Base-by-base conservation (phyloP, 2,329 filamentous ascomycete species). In the Exserohilum turcica region DNA sequence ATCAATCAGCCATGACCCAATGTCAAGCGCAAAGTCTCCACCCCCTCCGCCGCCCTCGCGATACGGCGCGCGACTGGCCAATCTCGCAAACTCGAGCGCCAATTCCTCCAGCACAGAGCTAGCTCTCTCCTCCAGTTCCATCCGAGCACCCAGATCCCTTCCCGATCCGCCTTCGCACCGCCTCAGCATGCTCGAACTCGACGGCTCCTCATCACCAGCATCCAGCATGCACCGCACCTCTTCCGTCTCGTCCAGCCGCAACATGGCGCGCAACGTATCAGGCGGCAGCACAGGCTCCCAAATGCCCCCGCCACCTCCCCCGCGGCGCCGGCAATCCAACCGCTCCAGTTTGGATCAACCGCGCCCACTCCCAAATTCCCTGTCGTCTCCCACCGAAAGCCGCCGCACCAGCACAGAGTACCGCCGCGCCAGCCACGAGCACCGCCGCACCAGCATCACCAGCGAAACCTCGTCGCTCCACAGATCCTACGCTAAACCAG, bases 21-120 rank as follows among this genome's bases (percentile, higher is more conserved):
- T 56, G 13, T 47, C 65, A 16, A 50, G 55, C 16, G 54, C 60
- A 18, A 66, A 72, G 42, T 59, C 66, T 15, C 70, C 71, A 19
- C 72, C 72, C 6, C 71, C 70, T 24, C 72, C 72, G 13, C 72
- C 72, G 8, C 60, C 64, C 8, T 62, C 70, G n/a, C 64, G 71
- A n/a, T 64, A 71, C 24, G 70, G 70, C 38, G 64, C 70, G 10
- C 54, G 64, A 32, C 44, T 71, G 4, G 52, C 64, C 28, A 62
- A 62, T 31, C 48, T 63, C 13, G 60, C 52, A 39, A 61, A 60
- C 15, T 63, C 67, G 6, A 70, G 66, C 44, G 60, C 65, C 15
- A 66, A 66, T 31, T 67, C 70, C 5, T 71, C 70, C 2, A 65
- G 62, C 7, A 70, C 66, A 6, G 67, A 73, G 33, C 57, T 69